A percentile compares a stretch with the other conserved stretches of the same genome.
These are phyloP conservation scores for Fusarium succisae DNA, from an alignment of 2,329 filamentous ascomycete species.

Conservation along the genomic window DNA sequence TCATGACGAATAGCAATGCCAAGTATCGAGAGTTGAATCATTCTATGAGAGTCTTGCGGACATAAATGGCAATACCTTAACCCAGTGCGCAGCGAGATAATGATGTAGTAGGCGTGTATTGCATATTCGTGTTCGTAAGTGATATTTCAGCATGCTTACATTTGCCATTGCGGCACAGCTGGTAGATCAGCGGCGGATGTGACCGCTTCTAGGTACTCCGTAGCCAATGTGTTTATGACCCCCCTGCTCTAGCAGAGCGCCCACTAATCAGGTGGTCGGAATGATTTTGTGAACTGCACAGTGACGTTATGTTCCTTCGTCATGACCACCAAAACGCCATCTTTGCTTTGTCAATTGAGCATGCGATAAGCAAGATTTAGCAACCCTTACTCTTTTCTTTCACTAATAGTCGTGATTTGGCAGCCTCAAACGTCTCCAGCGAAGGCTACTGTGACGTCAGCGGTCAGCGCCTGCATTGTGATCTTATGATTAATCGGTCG, in stretches of 20 bases:
- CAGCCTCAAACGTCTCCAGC: fast-evolving
- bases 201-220: neutral
- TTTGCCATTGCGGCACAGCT: neutral
- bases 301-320: neutral
- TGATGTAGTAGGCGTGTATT: neutral
- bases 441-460: neutral
- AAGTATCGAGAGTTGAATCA: fast-evolving
- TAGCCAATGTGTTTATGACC: fast-evolving
- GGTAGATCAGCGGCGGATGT: neutral
- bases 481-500: neutral
- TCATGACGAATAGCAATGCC: neutral
- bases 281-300: neutral
- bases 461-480: fast-evolving
- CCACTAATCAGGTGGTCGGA: fast-evolving
- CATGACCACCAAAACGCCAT: neutral
- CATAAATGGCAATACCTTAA: too few relatives aligned
- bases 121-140: neutral
- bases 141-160: neutral
- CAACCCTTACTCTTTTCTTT: fast-evolving
- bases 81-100: too few relatives aligned
- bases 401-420: neutral
- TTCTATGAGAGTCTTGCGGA: too few relatives aligned
- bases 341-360: neutral
- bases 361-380: neutral
- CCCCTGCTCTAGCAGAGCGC: fast-evolving